These are phyloP conservation scores for Papiliotrema laurentii DNA, from an alignment of 1,284 basidiomycete species.

Conservation along the genomic window DNA sequence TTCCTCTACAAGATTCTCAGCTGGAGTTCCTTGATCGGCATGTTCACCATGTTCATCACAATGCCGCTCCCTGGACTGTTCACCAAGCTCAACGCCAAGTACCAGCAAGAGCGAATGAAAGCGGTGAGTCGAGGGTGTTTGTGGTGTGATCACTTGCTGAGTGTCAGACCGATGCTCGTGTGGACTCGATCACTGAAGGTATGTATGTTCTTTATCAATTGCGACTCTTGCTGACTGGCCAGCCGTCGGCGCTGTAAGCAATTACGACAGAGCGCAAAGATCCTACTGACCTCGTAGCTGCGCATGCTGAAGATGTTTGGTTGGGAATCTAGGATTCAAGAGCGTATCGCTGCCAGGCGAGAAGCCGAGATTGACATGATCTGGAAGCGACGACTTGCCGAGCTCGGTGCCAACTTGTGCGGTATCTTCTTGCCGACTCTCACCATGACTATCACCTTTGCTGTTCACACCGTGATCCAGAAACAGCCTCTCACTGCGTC, in stretches of 20 bases:
- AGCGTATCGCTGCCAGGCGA: conserved; percentile 53
- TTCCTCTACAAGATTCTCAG: conserved; percentile 44
- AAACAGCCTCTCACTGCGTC: conserved; percentile 50
- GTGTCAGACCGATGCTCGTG: conserved; percentile 53
- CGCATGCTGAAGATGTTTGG: conserved; percentile 67
- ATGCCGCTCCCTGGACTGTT: conserved; percentile 55
- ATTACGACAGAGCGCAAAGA: not conserved
- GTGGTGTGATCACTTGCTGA: conserved; percentile 11
- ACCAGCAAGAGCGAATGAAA: conserved; percentile 37
- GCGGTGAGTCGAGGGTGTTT: conserved; percentile 28
- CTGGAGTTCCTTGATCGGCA: conserved; percentile 54
- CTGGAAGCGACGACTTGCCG: conserved; percentile 36
- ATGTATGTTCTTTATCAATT: not conserved
- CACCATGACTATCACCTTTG: conserved; percentile 64
- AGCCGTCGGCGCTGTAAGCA: conserved; percentile 21
- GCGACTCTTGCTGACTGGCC: not conserved
- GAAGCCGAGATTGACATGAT: conserved; percentile 56
- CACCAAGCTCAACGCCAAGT: conserved; percentile 35
- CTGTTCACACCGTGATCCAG: conserved; percentile 55
- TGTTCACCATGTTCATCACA: conserved; percentile 52
- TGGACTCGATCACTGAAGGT: conserved; percentile 55
- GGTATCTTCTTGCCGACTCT: conserved; percentile 62
- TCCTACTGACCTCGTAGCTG: conserved; percentile 11
- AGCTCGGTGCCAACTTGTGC: conserved; percentile 18
- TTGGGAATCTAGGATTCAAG: conserved; percentile 59